Conservation (phyloP, 208 protist species). For the Crithidia bombi region DNA sequence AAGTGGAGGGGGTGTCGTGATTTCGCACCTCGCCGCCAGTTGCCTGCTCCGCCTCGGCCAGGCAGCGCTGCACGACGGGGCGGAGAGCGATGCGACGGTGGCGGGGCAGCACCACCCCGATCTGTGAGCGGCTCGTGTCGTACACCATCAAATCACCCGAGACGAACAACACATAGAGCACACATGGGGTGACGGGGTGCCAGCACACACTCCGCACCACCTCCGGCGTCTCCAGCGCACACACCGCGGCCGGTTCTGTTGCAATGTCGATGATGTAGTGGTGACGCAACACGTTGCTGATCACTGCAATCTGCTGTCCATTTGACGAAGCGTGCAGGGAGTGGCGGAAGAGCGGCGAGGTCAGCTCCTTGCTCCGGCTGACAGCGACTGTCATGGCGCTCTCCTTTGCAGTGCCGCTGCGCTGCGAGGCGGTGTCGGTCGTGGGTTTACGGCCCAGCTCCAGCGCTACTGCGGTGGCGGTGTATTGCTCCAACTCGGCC, state of each 20-base stretch:
- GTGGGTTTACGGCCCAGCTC: background rate
- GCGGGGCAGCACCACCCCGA: slow-evolving; percentile 46
- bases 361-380: background rate
- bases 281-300: slow-evolving; percentile 50
- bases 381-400: background rate
- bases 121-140: slow-evolving; percentile 35
- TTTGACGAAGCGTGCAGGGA: slow-evolving; percentile 58
- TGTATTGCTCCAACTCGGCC: slow-evolving; percentile 20
- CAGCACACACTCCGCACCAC: slow-evolving; percentile 66
- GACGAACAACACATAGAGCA: slow-evolving; percentile 62
- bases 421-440: background rate
- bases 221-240: slow-evolving; percentile 58
- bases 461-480: background rate
- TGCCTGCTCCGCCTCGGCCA: slow-evolving; percentile 12
- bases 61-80: slow-evolving; percentile 21
- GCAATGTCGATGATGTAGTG: slow-evolving; percentile 75
- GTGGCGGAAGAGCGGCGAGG: slow-evolving; percentile 39
- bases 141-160: slow-evolving; percentile 50
- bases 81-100: slow-evolving; percentile 34
- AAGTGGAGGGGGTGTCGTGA: background rate
- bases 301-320: slow-evolving; percentile 56
- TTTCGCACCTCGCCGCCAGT: background rate
- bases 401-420: background rate
- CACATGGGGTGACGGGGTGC: slow-evolving; percentile 44
- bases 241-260: slow-evolving; percentile 40